phyloP scores from a whole-genome alignment of 179 eudicot genomes.

The Carnegiea gigantea region DNA sequence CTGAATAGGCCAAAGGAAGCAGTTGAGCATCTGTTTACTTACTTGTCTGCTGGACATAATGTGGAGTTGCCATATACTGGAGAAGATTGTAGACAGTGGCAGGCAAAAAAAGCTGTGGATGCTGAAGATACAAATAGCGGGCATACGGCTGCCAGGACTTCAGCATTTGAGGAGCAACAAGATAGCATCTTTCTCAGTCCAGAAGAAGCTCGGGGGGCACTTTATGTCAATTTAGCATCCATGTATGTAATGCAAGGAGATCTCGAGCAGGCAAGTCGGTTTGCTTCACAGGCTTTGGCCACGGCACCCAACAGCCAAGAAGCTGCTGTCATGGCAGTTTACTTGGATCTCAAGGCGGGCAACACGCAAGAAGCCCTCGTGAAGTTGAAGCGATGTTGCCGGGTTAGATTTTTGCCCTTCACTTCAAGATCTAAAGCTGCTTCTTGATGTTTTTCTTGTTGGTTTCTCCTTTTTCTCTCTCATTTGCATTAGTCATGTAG shows the following conservation, averaged over 20 bases:
- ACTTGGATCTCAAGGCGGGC: slow-evolving; percentile 64
- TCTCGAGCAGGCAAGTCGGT: slow-evolving; percentile 61
- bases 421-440: slow-evolving; percentile 28
- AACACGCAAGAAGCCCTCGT: slow-evolving; percentile 57
- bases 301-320: slow-evolving; percentile 53
- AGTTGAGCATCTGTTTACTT: slow-evolving; percentile 62
- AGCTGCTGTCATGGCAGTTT: slow-evolving; percentile 64
- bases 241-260: slow-evolving; percentile 65
- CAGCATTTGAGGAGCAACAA: slow-evolving; percentile 37
- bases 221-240: slow-evolving; percentile 62
- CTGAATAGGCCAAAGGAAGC: slow-evolving; percentile 81
- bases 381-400: slow-evolving; percentile 64
- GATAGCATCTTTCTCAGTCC: slow-evolving; percentile 52
- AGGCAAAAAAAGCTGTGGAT: slow-evolving; percentile 49
- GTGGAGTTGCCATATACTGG: slow-evolving; percentile 64
- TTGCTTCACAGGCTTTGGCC: slow-evolving; percentile 50
- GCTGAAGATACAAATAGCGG: slow-evolving; percentile 52
- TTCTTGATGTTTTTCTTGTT: slow-evolving; percentile 35
- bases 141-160: slow-evolving; percentile 21
- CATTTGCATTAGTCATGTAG: slow-evolving; percentile 33
- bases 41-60: slow-evolving; percentile 48
- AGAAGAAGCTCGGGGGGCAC: slow-evolving; percentile 72
- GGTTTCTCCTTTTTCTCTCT: slow-evolving; percentile 15
- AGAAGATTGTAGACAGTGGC: slow-evolving; percentile 72
- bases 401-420: slow-evolving; percentile 53